These are phyloP conservation scores for Aurifilum marmelostoma DNA, from an alignment of 2,329 filamentous ascomycete genomes.

Conservation along the genomic window DNA sequence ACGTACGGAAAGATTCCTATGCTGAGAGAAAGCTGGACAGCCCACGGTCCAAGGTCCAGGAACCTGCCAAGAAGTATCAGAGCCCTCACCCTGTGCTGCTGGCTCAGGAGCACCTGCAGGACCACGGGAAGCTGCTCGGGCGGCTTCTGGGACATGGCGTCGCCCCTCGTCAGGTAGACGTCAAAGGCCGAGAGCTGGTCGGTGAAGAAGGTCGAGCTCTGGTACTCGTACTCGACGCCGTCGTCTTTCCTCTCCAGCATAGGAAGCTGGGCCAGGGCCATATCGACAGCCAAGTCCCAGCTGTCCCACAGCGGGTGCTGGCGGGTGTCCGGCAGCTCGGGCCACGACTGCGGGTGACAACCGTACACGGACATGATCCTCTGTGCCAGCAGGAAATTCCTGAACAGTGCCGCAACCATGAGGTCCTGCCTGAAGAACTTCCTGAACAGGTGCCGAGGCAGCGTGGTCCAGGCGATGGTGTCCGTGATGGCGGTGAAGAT, in stretches of 20 bases:
- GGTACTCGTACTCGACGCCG: constrained; percentile 83
- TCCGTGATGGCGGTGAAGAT: constrained; percentile 99
- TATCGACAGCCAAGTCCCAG: constrained; percentile 96
- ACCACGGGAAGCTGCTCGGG: constrained; percentile 97
- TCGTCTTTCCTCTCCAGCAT: constrained; percentile 80
- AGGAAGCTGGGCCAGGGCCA: constrained; percentile 88
- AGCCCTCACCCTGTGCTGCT: constrained; percentile 89
- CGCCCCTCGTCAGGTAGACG: constrained; percentile 83
- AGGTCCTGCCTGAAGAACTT: constrained; percentile 97
- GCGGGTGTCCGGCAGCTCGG: constrained; percentile 90
- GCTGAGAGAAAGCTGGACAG: constrained; percentile 94
- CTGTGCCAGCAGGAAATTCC: constrained; percentile 93
- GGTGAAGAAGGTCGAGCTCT: constrained; percentile 93
- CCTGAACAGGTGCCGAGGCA: constrained; percentile 88
- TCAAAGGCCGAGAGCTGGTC: constrained; percentile 98
- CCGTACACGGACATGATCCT: constrained; percentile 96
- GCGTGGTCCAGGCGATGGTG: constrained; percentile 96
- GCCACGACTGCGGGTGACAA: constrained; percentile 91
- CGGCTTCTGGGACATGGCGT: constrained; percentile 79
- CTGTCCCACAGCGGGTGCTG: constrained; percentile 95
- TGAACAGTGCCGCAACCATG: constrained; percentile 97
- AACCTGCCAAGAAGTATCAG: constrained; percentile 92
- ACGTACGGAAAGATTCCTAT: constrained; percentile 99
- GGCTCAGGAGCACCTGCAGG: constrained; percentile 91
- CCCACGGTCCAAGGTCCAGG: constrained; percentile 94